These are phyloP conservation scores for Anethum foeniculum DNA, from an alignment of 140 eudicot genomes.

Conservation along the genomic window DNA sequence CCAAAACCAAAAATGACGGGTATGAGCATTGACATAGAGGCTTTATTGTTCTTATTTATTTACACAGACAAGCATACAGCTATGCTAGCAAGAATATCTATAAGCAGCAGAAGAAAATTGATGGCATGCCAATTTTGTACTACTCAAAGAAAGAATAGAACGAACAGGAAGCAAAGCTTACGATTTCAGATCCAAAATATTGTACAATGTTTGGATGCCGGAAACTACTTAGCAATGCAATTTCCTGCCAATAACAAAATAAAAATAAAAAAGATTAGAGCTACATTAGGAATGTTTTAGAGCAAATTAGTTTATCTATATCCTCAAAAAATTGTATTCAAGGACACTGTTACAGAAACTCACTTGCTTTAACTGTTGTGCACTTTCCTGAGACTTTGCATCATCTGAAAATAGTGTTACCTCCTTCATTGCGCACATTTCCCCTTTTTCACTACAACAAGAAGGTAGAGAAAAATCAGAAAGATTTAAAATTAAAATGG, in stretches of 20 bases:
- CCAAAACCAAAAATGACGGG: background rate
- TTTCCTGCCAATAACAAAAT: background rate
- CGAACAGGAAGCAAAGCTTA: background rate
- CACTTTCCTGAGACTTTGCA: slow-evolving; percentile 73
- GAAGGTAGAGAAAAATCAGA: background rate
- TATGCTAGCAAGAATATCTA: background rate
- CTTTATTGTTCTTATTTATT: background rate
- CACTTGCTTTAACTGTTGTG: slow-evolving; percentile 78
- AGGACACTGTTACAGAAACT: slow-evolving; percentile 20
- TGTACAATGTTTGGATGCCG: slow-evolving; percentile 1
- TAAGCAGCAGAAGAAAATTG: background rate
- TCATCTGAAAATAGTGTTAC: slow-evolving; percentile 74
- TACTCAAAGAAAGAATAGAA: background rate
- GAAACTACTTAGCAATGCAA: background rate
- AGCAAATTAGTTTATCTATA: background rate
- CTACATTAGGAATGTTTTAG: too few species aligned
- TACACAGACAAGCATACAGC: background rate
- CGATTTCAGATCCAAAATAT: background rate
- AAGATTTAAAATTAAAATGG: background rate
- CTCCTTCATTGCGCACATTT: slow-evolving; percentile 99
- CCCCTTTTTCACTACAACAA: slow-evolving; percentile 70
- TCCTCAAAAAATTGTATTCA: background rate
- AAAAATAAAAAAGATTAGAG: background rate
- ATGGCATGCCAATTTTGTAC: background rate
- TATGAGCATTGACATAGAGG: background rate